A percentile compares a stretch with the other conserved stretches of the same genome.
phyloP scores from a whole-genome alignment of 176 grass and related monocot genomes.

The Avena insularis region DNA sequence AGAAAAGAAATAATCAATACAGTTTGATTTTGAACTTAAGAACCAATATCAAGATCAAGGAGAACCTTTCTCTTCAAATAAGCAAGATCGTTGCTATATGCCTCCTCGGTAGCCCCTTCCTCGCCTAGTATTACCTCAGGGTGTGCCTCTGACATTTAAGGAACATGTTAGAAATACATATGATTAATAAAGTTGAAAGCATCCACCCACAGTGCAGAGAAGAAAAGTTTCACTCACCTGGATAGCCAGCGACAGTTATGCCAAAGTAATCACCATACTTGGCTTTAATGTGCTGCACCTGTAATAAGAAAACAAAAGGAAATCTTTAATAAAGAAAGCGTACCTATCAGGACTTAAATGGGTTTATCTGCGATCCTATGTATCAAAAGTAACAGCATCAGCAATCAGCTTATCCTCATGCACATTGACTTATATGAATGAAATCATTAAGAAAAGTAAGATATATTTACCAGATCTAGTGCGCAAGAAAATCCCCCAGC shows the following conservation, averaged over 20 bases:
- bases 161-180: constrained; percentile 16
- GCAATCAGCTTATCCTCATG: background rate
- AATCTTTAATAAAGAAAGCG: constrained; percentile 13
- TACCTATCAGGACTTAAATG: constrained; percentile 26
- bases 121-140: constrained; percentile 77
- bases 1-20: constrained; percentile 8
- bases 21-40: constrained; percentile 15
- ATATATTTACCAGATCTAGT: constrained; percentile 71
- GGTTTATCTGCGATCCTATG: constrained; percentile 3
- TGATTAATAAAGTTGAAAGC: constrained; percentile 18
- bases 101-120: constrained; percentile 70
- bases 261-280: constrained; percentile 91
- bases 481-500: constrained; percentile 85
- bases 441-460: background rate
- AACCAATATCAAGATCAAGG: constrained; percentile 29
- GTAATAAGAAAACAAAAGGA: constrained; percentile 44
- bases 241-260: constrained; percentile 90
- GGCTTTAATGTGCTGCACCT: constrained; percentile 76
- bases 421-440: background rate
- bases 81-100: constrained; percentile 78
- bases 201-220: background rate
- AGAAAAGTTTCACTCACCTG: constrained; percentile 56
- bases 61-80: constrained; percentile 91
- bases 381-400: background rate
- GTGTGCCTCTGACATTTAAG: constrained; percentile 77